Base-by-base conservation (phyloP, 768 basidiomycete species). In the Psilocybe cubensis region DNA sequence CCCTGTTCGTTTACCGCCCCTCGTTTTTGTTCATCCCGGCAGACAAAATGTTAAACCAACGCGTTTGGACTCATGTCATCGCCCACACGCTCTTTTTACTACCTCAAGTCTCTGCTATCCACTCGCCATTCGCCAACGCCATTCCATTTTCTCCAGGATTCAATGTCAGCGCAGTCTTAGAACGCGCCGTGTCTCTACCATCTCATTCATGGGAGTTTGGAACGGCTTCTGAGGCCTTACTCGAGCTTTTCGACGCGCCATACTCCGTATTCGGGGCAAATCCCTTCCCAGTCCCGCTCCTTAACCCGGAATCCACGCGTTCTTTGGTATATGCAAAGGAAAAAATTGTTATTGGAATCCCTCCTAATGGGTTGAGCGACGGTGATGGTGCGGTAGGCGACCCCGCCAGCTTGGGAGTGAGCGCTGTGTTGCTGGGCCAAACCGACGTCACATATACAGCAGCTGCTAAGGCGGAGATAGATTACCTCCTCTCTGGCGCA, bases 161-260 rank as follows among this genome's bases (percentile, higher is more conserved):
- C 58, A 68, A 76, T 63, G 75, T 79, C 44, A 56, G 65, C 18
- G 63, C 62, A 12, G 78, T 78, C 38, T 60, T 67, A 17, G 46
- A 60, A 2, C 63, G 74, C 12, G 78, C 78, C 2, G 52, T 68
- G 41, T 63, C 72, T 5, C 65, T 80, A 3, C 76, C 80, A 2
- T 70, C 75, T 0, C 78, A 79, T 54, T 79, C 79, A 10, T 82
- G 81, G 81, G 80, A 82, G 54, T 80, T 64, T 54, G 81, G 81
- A 3, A 74, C 77, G 0, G 73, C 73, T 3, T 53, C 77, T 0
- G 70, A 81, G 56, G 76, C 79, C 0, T 67, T 81, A 0, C 71
- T 81, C 0, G 81, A 82, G 63, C 70, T 82, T 3, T 74, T 74
- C 56, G 65, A 79, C 48, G 75, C 78, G 1, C 56, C 69, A 1